Percentiles rank a stretch among this genome's conserved stretches.
These are phyloP conservation scores for Sphaerulina vaccinii DNA, from an alignment of 2,329 filamentous ascomycete species.

Conservation along the genomic window DNA sequence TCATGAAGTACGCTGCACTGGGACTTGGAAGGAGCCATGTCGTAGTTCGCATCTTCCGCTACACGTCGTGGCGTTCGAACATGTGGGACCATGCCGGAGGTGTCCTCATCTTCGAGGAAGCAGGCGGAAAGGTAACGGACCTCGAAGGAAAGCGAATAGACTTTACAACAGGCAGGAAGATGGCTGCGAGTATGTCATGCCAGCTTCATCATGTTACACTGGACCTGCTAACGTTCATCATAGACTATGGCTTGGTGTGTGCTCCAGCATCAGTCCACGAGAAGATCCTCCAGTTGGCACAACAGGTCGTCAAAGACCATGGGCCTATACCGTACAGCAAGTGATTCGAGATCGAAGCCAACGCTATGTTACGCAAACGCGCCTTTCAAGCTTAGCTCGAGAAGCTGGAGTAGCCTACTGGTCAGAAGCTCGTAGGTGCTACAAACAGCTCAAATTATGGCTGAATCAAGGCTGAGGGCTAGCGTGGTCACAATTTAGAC, in stretches of 20 bases:
- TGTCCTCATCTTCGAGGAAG: constrained; percentile 20
- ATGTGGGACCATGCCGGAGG: constrained; percentile 59
- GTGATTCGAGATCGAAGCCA: background rate
- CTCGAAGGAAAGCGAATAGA: constrained; percentile 51
- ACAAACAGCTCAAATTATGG: too few relatives aligned
- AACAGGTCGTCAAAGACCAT: constrained; percentile 20
- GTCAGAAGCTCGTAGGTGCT: too few relatives aligned
- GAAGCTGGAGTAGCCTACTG: background rate
- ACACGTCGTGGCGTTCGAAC: constrained; percentile 28
- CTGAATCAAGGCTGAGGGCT: too few relatives aligned
- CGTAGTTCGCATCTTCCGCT: constrained; percentile 28
- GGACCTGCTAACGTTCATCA: constrained; percentile 5
- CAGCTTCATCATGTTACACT: background rate
- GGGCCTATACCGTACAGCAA: constrained; percentile 13
- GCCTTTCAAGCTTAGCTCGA: background rate
- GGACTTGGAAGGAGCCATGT: constrained; percentile 25
- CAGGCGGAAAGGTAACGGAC: constrained; percentile 53
- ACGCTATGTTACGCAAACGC: background rate
- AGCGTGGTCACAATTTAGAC: too few relatives aligned
- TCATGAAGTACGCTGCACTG: constrained; percentile 43
- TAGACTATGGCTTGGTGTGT: constrained; percentile 29
- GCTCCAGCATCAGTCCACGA: constrained; percentile 25
- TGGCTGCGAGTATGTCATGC: constrained; percentile 23
- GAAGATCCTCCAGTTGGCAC: constrained; percentile 20
- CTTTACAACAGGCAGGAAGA: constrained; percentile 38